Percentiles rank a stretch among this genome's conserved stretches.
phyloP scores from a whole-genome alignment of 306 rosid species.

The Neltuma alba region DNA sequence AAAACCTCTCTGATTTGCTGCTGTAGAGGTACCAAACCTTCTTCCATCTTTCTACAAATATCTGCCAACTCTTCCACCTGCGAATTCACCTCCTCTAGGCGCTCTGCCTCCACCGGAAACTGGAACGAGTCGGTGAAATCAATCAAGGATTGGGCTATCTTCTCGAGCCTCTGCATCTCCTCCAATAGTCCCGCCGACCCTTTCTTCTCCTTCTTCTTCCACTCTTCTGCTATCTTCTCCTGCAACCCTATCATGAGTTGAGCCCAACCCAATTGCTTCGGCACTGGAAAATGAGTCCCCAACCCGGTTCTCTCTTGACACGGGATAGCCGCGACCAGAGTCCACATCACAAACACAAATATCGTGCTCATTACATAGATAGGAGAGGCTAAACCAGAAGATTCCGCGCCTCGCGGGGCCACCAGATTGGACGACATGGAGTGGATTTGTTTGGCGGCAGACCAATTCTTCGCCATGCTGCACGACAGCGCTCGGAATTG shows the following conservation, averaged over 20 bases:
- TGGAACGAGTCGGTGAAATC: conserved; percentile 74
- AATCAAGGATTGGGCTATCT: conserved; percentile 48
- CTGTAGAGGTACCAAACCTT: conserved; percentile 86
- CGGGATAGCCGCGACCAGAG: conserved; percentile 76
- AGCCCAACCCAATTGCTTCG: conserved; percentile 70
- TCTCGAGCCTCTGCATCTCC: conserved; percentile 90
- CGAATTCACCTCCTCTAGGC: conserved; percentile 55
- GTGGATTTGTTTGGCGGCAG: conserved; percentile 83
- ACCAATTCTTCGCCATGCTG: conserved; percentile 86
- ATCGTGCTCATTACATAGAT: conserved; percentile 72
- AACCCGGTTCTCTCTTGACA: conserved; percentile 90
- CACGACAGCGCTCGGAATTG: conserved; percentile 58
- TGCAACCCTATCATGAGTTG: conserved; percentile 73
- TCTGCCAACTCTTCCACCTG: conserved; percentile 74
- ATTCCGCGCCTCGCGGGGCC: conserved; percentile 74
- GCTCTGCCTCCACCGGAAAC: conserved; percentile 61
- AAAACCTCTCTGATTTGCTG: conserved; percentile 86
- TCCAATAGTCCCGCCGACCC: conserved; percentile 68
- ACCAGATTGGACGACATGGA: conserved; percentile 65
- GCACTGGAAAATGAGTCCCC: conserved; percentile 52
- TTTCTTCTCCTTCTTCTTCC: conserved; percentile 97
- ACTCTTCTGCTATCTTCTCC: conserved; percentile 86
- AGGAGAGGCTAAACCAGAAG: conserved; percentile 58
- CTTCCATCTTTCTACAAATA: conserved; percentile 78
- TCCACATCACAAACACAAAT: conserved; percentile 77